Percentiles rank a stretch among this genome's conserved stretches.
phyloP scores from a whole-genome alignment of 768 basidiomycete species.

The Kwoniella mangroviensis region DNA sequence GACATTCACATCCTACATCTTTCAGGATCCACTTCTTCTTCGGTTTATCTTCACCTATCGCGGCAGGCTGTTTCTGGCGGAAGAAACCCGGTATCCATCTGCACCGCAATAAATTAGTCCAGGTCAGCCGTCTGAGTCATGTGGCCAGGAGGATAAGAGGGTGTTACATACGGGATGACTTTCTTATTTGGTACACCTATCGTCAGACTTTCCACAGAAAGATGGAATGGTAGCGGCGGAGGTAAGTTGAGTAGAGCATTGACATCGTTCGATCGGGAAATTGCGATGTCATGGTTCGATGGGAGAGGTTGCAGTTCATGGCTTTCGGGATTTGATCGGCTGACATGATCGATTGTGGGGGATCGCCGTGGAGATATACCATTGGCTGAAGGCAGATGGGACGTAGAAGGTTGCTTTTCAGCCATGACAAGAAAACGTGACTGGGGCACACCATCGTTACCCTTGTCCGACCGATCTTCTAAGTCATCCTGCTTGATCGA shows the following conservation, averaged over 20 bases:
- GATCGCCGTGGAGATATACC: no score
- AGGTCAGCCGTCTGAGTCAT: no score
- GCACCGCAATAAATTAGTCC: no score
- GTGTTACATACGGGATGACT: constrained; percentile 8
- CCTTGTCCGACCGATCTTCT: no score
- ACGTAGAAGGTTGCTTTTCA: no score
- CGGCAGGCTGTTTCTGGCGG: constrained; percentile 13
- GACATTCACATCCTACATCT: constrained; percentile 51
- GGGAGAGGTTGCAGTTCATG: not conserved
- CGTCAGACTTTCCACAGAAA: constrained; percentile 34
- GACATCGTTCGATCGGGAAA: not conserved
- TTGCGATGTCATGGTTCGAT: not conserved
- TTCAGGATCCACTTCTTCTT: constrained; percentile 53
- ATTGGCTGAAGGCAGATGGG: no score
- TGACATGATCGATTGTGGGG: not conserved
- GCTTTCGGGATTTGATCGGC: not conserved
- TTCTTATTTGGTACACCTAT: constrained; percentile 39
- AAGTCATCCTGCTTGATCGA: no score
- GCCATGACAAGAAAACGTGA: no score
- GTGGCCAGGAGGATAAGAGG: no score
- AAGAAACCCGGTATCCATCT: constrained; percentile 32
- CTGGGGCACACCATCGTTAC: no score
- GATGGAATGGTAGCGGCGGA: constrained; percentile 40
- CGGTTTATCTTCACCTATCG: constrained; percentile 17
- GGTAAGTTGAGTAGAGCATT: constrained; percentile 43